Percentiles rank a stretch among this genome's conserved stretches.
Conservation (phyloP, 768 basidiomycete species). For the Termitomyces sp. region DNA sequence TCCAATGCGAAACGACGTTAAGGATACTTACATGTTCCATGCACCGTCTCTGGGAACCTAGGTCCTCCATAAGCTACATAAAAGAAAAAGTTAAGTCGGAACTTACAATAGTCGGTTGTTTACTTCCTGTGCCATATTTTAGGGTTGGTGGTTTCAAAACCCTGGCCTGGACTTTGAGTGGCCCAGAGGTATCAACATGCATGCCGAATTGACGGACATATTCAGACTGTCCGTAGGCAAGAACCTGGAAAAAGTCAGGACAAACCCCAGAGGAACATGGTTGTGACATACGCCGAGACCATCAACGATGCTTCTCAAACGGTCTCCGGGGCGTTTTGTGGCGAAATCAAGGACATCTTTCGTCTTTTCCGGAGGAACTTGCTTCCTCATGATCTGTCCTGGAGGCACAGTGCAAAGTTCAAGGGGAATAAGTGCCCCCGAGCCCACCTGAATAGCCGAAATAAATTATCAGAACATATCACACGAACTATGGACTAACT, state of each 20-base stretch:
- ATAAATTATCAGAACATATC: neutral
- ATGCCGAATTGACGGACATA: slow-evolving; percentile 74
- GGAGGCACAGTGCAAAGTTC: slow-evolving; percentile 54
- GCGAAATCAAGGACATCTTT: slow-evolving; percentile 61
- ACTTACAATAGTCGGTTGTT: slow-evolving; percentile 53
- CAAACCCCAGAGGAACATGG: neutral
- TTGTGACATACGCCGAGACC: slow-evolving; percentile 42
- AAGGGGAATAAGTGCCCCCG: slow-evolving; percentile 55
- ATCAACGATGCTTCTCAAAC: slow-evolving; percentile 46
- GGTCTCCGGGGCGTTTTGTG: slow-evolving; percentile 53
- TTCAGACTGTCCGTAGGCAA: slow-evolving; percentile 68
- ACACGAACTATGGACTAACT: slow-evolving; percentile 30
- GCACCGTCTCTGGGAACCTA: slow-evolving; percentile 60
- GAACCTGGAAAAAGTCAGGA: slow-evolving; percentile 30
- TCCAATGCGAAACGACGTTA: neutral
- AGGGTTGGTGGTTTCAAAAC: slow-evolving; percentile 60
- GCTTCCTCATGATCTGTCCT: slow-evolving; percentile 69
- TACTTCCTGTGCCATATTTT: slow-evolving; percentile 56
- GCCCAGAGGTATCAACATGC: slow-evolving; percentile 45
- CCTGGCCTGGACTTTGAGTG: slow-evolving; percentile 56
- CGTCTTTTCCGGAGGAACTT: slow-evolving; percentile 61
- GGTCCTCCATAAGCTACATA: neutral
- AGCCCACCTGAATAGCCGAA: slow-evolving; percentile 39
- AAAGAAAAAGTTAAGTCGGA: neutral
- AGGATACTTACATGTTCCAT: slow-evolving; percentile 66